Evolutionary conservation across 345 rosid genomes (phyloP).

Genomic region (Leavenworthia alabamica): DNA sequence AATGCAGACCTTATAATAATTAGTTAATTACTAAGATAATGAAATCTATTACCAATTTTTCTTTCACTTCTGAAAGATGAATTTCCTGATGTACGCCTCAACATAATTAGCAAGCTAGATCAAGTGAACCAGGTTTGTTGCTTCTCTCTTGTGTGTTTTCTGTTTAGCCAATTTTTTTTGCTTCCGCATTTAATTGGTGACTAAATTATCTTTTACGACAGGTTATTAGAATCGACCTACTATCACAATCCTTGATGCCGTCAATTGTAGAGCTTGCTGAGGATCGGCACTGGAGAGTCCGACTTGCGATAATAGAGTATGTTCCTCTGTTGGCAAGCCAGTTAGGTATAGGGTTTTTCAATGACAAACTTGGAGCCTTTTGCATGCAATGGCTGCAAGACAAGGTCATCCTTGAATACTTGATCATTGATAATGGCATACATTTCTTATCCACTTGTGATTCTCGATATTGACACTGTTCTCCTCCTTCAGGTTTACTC

Average conservation of each 20-base stretch:
- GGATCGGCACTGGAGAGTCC: slow-evolving; percentile 97
- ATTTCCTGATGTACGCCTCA: slow-evolving; percentile 96
- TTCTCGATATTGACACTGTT: slow-evolving; percentile 8
- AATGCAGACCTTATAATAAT: neutral
- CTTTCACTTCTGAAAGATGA: slow-evolving; percentile 99
- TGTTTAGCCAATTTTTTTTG: neutral
- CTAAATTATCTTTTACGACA: slow-evolving; percentile 21
- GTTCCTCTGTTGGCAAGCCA: slow-evolving; percentile 97
- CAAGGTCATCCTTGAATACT: slow-evolving; percentile 51
- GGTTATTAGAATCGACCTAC: slow-evolving; percentile 94
- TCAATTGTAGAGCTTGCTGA: slow-evolving; percentile 99
- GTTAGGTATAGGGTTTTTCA: slow-evolving; percentile 84
- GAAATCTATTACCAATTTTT: slow-evolving; percentile 66
- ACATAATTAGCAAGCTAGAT: slow-evolving; percentile 96
- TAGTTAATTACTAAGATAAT: neutral
- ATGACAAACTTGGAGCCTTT: slow-evolving; percentile 85
- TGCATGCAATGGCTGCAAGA: slow-evolving; percentile 99
- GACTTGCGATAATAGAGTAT: slow-evolving; percentile 97
- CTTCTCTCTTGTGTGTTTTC: neutral
- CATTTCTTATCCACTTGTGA: neutral
- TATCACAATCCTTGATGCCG: slow-evolving; percentile 88
- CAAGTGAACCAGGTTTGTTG: slow-evolving; percentile 94
- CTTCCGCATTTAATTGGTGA: neutral
- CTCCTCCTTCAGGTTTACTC: slow-evolving; percentile 52
- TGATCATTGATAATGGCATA: neutral